Percentiles rank a stretch among this genome's conserved stretches.
Conservation (phyloP, 2,329 filamentous ascomycete species). For the Hypoxylon sp. region DNA sequence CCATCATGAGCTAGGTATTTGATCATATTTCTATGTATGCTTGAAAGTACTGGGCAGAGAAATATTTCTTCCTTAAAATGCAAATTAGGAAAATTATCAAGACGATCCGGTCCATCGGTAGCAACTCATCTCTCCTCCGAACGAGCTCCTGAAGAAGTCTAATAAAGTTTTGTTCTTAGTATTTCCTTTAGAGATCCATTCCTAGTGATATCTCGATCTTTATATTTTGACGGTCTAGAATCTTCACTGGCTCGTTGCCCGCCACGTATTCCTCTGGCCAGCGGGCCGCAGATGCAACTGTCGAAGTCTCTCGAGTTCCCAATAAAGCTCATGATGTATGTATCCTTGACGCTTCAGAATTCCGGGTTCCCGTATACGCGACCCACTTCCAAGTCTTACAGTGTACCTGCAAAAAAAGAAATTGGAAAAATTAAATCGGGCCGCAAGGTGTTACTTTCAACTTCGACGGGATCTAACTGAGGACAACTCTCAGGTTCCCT, state of each 20-base stretch:
- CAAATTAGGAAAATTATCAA: conserved; percentile 5
- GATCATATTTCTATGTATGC: conserved; percentile 13
- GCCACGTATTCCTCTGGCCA: conserved; percentile 36
- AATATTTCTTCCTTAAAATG: conserved; percentile 8
- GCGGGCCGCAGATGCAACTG: conserved; percentile 29
- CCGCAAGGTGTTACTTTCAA: conserved; percentile 25
- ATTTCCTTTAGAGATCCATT: background rate
- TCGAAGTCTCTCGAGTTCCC: conserved; percentile 18
- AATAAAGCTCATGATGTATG: conserved; percentile 33
- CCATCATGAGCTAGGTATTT: conserved; percentile 21
- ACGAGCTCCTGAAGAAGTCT: background rate
- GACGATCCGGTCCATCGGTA: background rate
- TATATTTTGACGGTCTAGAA: conserved; percentile 25
- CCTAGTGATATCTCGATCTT: conserved; percentile 13
- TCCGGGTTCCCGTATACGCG: conserved; percentile 23
- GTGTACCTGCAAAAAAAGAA: conserved; percentile 7
- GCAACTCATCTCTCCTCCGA: background rate
- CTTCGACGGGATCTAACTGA: conserved; percentile 12
- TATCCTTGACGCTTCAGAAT: conserved; percentile 25
- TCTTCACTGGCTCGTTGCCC: conserved; percentile 24
- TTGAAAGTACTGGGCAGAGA: conserved; percentile 19
- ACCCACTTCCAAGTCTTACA: conserved; percentile 35
- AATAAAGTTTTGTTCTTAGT: conserved; percentile 6
- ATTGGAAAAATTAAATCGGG: conserved; percentile 30
- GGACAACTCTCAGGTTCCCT: conserved; percentile 7